phyloP scores from a whole-genome alignment of 2,329 filamentous ascomycete species.

The Xylaria multiplex region DNA sequence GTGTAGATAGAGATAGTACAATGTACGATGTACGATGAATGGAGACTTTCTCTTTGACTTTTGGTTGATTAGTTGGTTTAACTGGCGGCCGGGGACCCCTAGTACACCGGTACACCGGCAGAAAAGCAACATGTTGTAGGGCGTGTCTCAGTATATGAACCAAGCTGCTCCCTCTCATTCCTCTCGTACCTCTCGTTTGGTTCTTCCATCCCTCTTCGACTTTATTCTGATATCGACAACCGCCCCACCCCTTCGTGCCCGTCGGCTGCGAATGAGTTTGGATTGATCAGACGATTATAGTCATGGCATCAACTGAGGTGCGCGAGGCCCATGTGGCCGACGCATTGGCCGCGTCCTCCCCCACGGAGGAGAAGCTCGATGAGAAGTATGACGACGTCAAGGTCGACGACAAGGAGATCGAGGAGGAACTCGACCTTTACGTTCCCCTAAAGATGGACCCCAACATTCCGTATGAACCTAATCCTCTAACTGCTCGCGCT shows the following conservation, averaged over 20 bases:
- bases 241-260: constrained; percentile 23
- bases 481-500: constrained; percentile 63
- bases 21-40: too few relatives aligned
- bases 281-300: constrained; percentile 36
- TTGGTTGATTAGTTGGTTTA: neutral
- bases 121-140: constrained; percentile 4
- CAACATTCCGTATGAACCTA: constrained; percentile 47
- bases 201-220: constrained; percentile 8
- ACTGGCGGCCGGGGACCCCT: neutral
- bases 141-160: constrained; percentile 32
- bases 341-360: constrained; percentile 29
- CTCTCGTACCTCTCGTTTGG: neutral
- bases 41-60: too few relatives aligned
- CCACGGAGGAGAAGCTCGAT: constrained; percentile 43
- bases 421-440: constrained; percentile 54
- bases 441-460: constrained; percentile 53
- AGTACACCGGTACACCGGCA: neutral
- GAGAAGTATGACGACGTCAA: constrained; percentile 43
- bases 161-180: constrained; percentile 22
- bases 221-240: constrained; percentile 28
- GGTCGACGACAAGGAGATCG: constrained; percentile 44
- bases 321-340: constrained; percentile 41
- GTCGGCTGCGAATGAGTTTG: constrained; percentile 34
- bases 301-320: constrained; percentile 43
- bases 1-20: too few relatives aligned